Evolutionary conservation across 306 rosid species (phyloP), one percentile per base, ranked within the genome.

Genomic region (Castanea mollissima): DNA sequence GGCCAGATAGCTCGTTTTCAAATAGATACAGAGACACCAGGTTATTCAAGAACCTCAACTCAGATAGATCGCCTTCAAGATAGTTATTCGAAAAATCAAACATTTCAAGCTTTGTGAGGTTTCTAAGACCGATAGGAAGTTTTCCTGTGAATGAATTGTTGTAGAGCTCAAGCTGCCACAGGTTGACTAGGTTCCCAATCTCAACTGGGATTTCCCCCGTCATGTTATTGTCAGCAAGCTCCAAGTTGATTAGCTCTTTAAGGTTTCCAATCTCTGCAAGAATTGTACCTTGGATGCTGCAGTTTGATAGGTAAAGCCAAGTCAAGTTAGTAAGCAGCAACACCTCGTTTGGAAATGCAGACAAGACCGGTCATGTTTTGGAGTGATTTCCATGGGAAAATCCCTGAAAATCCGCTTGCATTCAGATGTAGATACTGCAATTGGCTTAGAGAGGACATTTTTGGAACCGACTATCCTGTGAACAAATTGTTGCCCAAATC

Each of bases 211-310:
- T 81, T 14, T 79, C 87, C 1, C 99, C 99, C 0, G 90, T 75
- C 60, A 95, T 29, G 21, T 49, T 84, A 73, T 91, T 95, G 1
- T 51, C 65, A 0, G 99, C 59, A 57, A 93, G 74, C 77, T 92
- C 98, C 27, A 95, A 81, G 58, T 89, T 87, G 0, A 23, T 80
- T 0, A 95, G 95, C 80, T 87, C 87, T 0, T 89, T 82, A 10
- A 95, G 90, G 72, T 83, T 85, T 38, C 99, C 98, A 11, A 95
- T 85, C 5, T 84, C 93, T 0, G 74, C 62, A 7, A 98, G 98
- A 11, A 95, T 86, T 8, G 79, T 38, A n/a, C 99, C 99, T 31
- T 77, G 68, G n/a, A 95, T 72, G 21, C 82, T 69, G 74, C 99
- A 95, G 9, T 92, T 93, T 0, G 90, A 2, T 10, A 95, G 65